Evolutionary conservation across 176 grass and related monocot species (phyloP).

Genomic region (Cenchrus americanus): DNA sequence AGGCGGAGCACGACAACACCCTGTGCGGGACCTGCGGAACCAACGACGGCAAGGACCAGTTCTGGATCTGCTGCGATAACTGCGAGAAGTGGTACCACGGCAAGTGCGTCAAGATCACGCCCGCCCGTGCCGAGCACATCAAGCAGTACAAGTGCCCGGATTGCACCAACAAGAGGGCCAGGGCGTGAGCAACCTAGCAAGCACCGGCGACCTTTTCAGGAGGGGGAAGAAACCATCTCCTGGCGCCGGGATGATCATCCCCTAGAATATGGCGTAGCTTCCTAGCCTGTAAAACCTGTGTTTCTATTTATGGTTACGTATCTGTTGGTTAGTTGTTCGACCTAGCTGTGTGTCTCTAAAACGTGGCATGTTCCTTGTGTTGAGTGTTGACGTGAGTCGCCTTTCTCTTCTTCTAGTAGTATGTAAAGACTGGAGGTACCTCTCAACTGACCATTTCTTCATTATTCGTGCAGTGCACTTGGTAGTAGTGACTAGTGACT

Average conservation of each 20-base stretch:
- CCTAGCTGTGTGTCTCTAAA: slow-evolving; percentile 40
- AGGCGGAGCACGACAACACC: slow-evolving; percentile 81
- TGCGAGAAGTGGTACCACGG: slow-evolving; percentile 97
- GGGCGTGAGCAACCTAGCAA: slow-evolving; percentile 38
- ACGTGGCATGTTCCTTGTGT: slow-evolving; percentile 35
- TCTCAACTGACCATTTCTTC: slow-evolving; percentile 50
- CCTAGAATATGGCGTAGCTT: slow-evolving; percentile 56
- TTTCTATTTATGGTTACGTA: slow-evolving; percentile 14
- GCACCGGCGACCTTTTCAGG: not conserved
- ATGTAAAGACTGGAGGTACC: slow-evolving; percentile 38
- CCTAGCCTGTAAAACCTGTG: slow-evolving; percentile 50
- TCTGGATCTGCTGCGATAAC: slow-evolving; percentile 93
- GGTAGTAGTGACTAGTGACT: slow-evolving; percentile 13
- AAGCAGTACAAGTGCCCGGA: slow-evolving; percentile 98
- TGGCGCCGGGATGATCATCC: slow-evolving; percentile 3
- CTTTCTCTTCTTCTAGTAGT: not conserved
- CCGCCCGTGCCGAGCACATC: slow-evolving; percentile 93
- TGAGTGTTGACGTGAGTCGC: slow-evolving; percentile 13
- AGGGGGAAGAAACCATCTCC: slow-evolving; percentile 7
- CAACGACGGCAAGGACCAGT: slow-evolving; percentile 80
- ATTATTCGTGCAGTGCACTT: slow-evolving; percentile 19
- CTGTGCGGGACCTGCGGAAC: slow-evolving; percentile 79
- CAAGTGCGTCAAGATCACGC: slow-evolving; percentile 89
- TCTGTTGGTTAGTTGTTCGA: slow-evolving; percentile 39
- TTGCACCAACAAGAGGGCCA: slow-evolving; percentile 80